Evolutionary conservation across 352 stramenopile species (phyloP), one percentile per base, ranked within the genome.

Genomic region (Phytopythium mirpurense): DNA sequence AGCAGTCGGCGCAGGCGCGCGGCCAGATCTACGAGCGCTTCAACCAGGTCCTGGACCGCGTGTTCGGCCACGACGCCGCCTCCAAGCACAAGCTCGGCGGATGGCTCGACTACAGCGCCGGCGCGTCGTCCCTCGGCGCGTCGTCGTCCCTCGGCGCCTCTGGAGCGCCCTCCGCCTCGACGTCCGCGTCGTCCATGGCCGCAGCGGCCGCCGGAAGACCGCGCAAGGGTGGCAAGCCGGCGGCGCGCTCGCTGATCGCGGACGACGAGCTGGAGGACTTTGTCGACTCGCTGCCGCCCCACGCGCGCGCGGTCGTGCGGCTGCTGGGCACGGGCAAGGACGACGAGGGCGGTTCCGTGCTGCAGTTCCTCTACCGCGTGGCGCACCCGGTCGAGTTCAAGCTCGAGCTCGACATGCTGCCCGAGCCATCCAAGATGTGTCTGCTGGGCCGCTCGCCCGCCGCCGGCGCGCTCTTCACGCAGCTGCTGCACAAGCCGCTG

Each of bases 1-100:
- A 78, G 26, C 78, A 89, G 57, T 86, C 78, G n/a, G 76, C 72
- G 18, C 83, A 91, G 59, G 66, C 86, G 31, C 83, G 85, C 34
- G 77, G 83, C 52, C 78, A 88, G 51, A 90, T 93, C 56, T 93
- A 93, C 65, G 83, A 91, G 59, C 83, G 83, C 27, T 90, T 93
- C 53, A 90, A 91, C 67, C 83, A 90, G 66, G 74, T 93, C 21
- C 55, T 93, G 31, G 83, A 93, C 63, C 80, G 83, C 32, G 46
- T 93, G 4, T 90, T 90, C 54, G 83, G 83, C 37, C 76, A 72
- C 35, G 80, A 93, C 63, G 59, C 83, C 0, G 57, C 78, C 14
- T 93, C 83, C 55, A 90, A 78, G 69, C 76, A 86, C 56, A 89
- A 90, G 60, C 82, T 72, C 57, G 83, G 83, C 29, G 83, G 83